phyloP scores from a whole-genome alignment of 108 stramenopile genomes.

The Cyclotella sp. region DNA sequence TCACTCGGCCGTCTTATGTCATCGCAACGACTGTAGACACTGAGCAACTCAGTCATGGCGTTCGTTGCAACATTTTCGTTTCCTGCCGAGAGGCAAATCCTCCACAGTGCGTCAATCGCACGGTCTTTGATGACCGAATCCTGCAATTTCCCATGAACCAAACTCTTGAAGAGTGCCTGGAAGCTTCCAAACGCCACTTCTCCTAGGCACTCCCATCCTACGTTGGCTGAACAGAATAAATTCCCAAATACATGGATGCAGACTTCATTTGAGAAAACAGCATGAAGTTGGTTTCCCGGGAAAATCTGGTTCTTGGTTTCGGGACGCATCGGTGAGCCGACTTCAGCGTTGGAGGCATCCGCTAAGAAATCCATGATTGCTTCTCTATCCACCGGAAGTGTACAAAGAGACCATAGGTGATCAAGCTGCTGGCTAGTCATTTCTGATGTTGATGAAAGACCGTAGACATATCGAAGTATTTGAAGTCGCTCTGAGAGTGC shows the following conservation, averaged over 20 bases:
- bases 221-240: conserved; percentile 74
- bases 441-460: conserved; percentile 55
- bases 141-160: conserved; percentile 31
- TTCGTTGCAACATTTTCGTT: conserved; percentile 73
- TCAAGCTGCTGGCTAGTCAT: conserved; percentile 66
- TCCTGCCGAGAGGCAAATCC: conserved; percentile 74
- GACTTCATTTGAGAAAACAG: conserved; percentile 73
- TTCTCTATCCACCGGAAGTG: conserved; percentile 69
- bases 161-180: conserved; percentile 61
- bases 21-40: conserved; percentile 56
- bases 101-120: conserved; percentile 85
- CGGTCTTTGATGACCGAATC: conserved; percentile 31
- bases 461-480: conserved; percentile 81
- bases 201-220: conserved; percentile 68
- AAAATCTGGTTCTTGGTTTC: conserved; percentile 24
- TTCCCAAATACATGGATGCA: conserved; percentile 67
- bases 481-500: conserved; percentile 67
- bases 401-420: conserved; percentile 77
- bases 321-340: conserved; percentile 15
- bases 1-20: neutral
- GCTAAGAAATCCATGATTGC: conserved; percentile 84
- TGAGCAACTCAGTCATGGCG: conserved; percentile 87
- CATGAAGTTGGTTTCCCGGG: conserved; percentile 47
- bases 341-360: conserved; percentile 58
- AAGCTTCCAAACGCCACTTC: conserved; percentile 76